Evolutionary conservation across 352 stramenopile genomes (phyloP), one percentile per base, ranked within the genome.

Genomic region (Thalassiosira allenii): DNA sequence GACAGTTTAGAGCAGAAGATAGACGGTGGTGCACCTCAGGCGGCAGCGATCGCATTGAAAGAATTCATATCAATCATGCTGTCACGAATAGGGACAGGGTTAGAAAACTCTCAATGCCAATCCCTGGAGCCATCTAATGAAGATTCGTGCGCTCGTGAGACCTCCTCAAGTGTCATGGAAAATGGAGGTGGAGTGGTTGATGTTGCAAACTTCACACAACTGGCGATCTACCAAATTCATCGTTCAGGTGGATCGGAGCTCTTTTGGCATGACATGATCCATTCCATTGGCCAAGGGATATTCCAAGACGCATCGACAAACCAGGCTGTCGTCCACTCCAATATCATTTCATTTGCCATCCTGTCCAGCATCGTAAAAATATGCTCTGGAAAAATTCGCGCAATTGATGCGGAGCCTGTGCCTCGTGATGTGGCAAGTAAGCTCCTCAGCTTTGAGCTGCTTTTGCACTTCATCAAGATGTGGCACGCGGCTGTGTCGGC

Each of bases 211-310:
- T 87, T 85, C 40, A 87, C 87, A 29, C 84, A 94, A 67, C 78
- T 94, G 27, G 90, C 88, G 8, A 67, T 93, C 47, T 90, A 93
- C 72, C 88, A 94, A 72, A 90, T 94, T 43, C 69, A 91, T 66
- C 80, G 90, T 71, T 91, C 86, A 34, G 90, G 90, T 25, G 90
- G 90, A 12, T 92, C 81, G 56, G 90, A 94, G 62, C 63, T 94
- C 3, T 94, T 94, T 75, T 94, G 90, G 90, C 81, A 93, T 75
- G 90, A 94, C 66, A 93, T 94, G 90, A 93, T 92, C 22, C 87
- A 87, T 72, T 83, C 76, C n/a, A 92, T 88, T 73, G 90, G 88
- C 14, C 34, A 37, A 54, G 83, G 80, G 37, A 54, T 94, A n/a
- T 94, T 94, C 64, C 74, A 83, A 57, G 66, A 87, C 34, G 33